These are phyloP conservation scores for Talaromyces wortmannii DNA, from an alignment of 495 filamentous ascomycete genomes.

Conservation along the genomic window DNA sequence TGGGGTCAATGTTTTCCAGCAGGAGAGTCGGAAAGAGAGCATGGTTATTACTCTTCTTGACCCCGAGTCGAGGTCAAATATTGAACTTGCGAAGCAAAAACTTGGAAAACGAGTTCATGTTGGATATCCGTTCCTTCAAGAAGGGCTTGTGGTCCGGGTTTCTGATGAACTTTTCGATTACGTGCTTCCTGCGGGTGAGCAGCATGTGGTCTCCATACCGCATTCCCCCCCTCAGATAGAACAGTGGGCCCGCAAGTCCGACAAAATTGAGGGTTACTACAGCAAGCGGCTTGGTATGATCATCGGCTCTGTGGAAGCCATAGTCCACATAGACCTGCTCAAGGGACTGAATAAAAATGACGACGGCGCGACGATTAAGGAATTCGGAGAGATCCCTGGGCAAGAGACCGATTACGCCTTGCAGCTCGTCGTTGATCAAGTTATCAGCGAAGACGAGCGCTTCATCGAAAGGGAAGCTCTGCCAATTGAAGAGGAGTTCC, in stretches of 20 bases:
- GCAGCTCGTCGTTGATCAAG: conserved; percentile 83
- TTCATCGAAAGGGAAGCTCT: conserved; percentile 85
- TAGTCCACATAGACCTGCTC: conserved; percentile 87
- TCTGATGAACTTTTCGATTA: conserved; percentile 96
- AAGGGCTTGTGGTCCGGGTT: conserved; percentile 81
- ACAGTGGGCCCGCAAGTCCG: conserved; percentile 76
- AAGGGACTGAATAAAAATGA: conserved; percentile 89
- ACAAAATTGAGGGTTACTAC: conserved; percentile 76
- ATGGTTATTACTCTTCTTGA: conserved; percentile 84
- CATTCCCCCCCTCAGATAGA: conserved; percentile 75
- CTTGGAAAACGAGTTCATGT: conserved; percentile 83
- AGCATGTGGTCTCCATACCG: conserved; percentile 55
- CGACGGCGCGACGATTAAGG: conserved; percentile 84
- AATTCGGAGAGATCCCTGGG: conserved; percentile 83
- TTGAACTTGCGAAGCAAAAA: conserved; percentile 66
- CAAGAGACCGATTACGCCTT: conserved; percentile 88
- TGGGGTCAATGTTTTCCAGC: conserved; percentile 93
- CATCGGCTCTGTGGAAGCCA: conserved; percentile 78
- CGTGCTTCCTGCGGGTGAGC: conserved; percentile 53
- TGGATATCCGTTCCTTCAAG: conserved; percentile 92
- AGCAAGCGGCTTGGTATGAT: conserved; percentile 85
- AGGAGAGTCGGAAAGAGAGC: conserved; percentile 93
- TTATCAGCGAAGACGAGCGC: conserved; percentile 84
- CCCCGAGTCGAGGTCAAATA: conserved; percentile 60
- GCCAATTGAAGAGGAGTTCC: conserved; percentile 89